These are phyloP conservation scores for Limnomonas spitsbergensis DNA, from an alignment of 139 green algal genomes.

Conservation along the genomic window DNA sequence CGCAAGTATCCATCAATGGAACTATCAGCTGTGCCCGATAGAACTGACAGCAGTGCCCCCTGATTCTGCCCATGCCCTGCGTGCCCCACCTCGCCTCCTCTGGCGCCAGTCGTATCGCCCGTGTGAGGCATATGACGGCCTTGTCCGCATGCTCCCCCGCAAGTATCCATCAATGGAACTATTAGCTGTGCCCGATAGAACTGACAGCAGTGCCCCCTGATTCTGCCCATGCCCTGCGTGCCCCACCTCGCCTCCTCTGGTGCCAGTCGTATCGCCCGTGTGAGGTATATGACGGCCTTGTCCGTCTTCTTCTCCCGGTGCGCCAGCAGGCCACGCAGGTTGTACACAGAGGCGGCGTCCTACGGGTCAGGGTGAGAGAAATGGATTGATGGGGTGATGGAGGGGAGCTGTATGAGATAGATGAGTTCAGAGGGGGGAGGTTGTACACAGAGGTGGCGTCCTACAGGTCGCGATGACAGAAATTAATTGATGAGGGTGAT, in stretches of 20 bases:
- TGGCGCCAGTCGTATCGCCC: too few relatives aligned
- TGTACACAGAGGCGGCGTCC: slow-evolving; percentile 39
- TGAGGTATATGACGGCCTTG: slow-evolving; percentile 21
- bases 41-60: too few relatives aligned
- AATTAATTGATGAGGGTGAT: not conserved
- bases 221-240: too few relatives aligned
- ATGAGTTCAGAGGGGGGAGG: too few relatives aligned
- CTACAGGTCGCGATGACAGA: slow-evolving; percentile 19
- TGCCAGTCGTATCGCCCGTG: slow-evolving; percentile 4
- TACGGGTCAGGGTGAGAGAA: slow-evolving; percentile 15
- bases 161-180: too few relatives aligned
- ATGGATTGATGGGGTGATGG: not conserved
- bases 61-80: too few relatives aligned
- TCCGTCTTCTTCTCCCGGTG: slow-evolving; percentile 22
- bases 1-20: too few relatives aligned
- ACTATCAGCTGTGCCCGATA: too few relatives aligned
- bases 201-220: too few relatives aligned
- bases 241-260: slow-evolving; percentile 17
- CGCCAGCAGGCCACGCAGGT: slow-evolving; percentile 36
- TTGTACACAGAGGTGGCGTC: slow-evolving; percentile 37
- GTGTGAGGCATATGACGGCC: too few relatives aligned
- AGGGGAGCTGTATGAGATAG: not conserved
- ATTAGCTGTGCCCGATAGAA: too few relatives aligned
- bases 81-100: too few relatives aligned
- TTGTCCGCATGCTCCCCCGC: slow-evolving; percentile 18